Conservation (phyloP, 1,284 basidiomycete species). For the Meripilus lineatus region DNA sequence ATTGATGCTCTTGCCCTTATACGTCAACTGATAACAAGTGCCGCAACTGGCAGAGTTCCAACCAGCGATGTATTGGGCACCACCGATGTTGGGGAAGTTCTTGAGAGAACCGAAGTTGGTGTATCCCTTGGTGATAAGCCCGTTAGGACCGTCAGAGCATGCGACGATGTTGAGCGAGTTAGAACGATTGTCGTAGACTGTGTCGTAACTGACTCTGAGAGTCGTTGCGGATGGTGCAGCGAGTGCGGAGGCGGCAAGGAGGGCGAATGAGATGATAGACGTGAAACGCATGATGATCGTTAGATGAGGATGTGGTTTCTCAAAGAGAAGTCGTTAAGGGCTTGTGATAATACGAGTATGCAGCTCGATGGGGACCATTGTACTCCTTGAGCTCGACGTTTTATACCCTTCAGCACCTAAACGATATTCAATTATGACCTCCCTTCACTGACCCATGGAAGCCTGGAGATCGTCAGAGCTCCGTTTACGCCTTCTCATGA, state of each 20-base stretch:
- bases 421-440: too few relatives aligned
- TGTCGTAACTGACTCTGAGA: constrained; percentile 35
- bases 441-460: too few relatives aligned
- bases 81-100: constrained; percentile 48
- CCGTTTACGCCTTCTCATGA: neutral
- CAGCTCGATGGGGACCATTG: neutral
- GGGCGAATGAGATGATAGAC: constrained; percentile 20
- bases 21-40: constrained; percentile 41
- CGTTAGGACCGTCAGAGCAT: constrained; percentile 45
- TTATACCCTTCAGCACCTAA: neutral
- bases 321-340: neutral
- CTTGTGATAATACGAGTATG: neutral
- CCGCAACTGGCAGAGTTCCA: constrained; percentile 41
- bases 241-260: constrained; percentile 18
- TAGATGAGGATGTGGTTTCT: neutral
- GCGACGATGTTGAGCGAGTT: constrained; percentile 33
- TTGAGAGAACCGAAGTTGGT: constrained; percentile 43
- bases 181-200: constrained; percentile 35
- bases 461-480: too few relatives aligned
- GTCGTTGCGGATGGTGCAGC: constrained; percentile 21
- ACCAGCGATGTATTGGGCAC: constrained; percentile 33
- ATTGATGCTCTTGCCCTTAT: constrained; percentile 32
- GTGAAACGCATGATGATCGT: constrained; percentile 22
- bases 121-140: constrained; percentile 39
- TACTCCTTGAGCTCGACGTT: neutral